phyloP scores from a whole-genome alignment of 768 basidiomycete genomes.

The Holtermanniella nyarrowii region DNA sequence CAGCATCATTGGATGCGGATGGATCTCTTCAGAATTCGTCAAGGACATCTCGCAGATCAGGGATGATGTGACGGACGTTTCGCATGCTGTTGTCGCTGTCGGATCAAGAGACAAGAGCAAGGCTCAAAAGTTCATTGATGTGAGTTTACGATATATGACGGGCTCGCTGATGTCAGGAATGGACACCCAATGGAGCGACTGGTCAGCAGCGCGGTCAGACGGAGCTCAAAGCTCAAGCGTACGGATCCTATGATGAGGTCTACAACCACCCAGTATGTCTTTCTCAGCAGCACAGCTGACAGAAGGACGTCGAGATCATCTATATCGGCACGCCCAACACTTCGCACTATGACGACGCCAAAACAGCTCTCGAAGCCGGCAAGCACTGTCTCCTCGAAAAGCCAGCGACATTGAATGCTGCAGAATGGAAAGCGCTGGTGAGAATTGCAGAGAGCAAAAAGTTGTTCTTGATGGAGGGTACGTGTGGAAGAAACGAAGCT shows the following conservation, averaged over 20 bases:
- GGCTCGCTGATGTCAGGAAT: not conserved
- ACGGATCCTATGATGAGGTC: constrained; percentile 34
- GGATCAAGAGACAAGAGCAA: constrained; percentile 26
- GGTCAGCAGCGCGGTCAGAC: constrained; percentile 23
- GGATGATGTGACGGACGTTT: constrained; percentile 21
- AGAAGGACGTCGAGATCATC: constrained; percentile 35
- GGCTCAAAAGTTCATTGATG: constrained; percentile 30
- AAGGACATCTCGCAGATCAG: constrained; percentile 27
- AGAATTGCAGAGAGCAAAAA: constrained; percentile 33
- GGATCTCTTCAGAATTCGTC: constrained; percentile 29
- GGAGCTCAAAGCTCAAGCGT: constrained; percentile 14
- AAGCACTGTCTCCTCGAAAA: constrained; percentile 41
- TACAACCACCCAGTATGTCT: constrained; percentile 16
- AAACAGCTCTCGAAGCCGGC: constrained; percentile 32
- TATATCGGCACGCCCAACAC: constrained; percentile 41
- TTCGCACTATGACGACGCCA: constrained; percentile 33
- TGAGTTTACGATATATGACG: not conserved
- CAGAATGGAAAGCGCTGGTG: constrained; percentile 29
- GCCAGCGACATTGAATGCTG: constrained; percentile 35
- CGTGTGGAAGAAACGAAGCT: not conserved
- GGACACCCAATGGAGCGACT: constrained; percentile 23
- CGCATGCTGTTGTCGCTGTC: constrained; percentile 34
- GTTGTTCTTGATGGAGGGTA: constrained; percentile 41
- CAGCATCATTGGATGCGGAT: not conserved
- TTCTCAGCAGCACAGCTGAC: not conserved